These are phyloP conservation scores for Dalbergia cultrata DNA, from an alignment of 306 rosid genomes.

Conservation along the genomic window DNA sequence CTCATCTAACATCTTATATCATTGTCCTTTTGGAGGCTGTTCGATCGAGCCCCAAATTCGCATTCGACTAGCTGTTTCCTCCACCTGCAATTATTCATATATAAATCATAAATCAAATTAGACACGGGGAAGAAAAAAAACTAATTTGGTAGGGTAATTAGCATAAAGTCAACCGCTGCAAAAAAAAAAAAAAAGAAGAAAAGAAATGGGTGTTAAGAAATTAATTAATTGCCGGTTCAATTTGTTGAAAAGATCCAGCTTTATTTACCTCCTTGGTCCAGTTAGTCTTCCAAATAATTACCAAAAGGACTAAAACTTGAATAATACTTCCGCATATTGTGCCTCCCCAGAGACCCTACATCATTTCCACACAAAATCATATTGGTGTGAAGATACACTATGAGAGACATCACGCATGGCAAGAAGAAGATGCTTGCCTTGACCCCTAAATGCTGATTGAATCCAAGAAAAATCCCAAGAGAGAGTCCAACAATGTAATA, in stretches of 20 bases:
- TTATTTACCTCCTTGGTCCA: constrained; percentile 64
- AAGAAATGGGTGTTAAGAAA: no score
- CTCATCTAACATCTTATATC: background rate
- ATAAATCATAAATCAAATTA: constrained; percentile 7
- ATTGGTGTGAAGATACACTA: no score
- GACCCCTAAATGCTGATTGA: constrained; percentile 53
- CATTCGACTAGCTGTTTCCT: constrained; percentile 57
- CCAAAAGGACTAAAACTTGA: constrained; percentile 49
- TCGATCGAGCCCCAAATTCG: constrained; percentile 52
- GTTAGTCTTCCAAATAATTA: constrained; percentile 57
- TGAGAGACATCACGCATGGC: background rate
- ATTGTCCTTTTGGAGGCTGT: background rate
- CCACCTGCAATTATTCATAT: constrained; percentile 55
- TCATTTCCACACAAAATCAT: background rate
- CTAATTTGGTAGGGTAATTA: no score
- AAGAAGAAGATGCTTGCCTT: constrained; percentile 37
- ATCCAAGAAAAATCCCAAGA: constrained; percentile 53
- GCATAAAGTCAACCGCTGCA: no score
- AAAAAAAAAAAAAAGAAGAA: no score
- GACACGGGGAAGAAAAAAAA: background rate
- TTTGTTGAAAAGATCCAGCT: no score
- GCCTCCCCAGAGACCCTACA: constrained; percentile 64
- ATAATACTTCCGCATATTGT: constrained; percentile 56
- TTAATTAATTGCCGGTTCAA: background rate
- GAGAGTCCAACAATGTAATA: constrained; percentile 70